These are phyloP conservation scores for Candida suzukii DNA, from an alignment of 805 yeast genomes.

Conservation along the genomic window DNA sequence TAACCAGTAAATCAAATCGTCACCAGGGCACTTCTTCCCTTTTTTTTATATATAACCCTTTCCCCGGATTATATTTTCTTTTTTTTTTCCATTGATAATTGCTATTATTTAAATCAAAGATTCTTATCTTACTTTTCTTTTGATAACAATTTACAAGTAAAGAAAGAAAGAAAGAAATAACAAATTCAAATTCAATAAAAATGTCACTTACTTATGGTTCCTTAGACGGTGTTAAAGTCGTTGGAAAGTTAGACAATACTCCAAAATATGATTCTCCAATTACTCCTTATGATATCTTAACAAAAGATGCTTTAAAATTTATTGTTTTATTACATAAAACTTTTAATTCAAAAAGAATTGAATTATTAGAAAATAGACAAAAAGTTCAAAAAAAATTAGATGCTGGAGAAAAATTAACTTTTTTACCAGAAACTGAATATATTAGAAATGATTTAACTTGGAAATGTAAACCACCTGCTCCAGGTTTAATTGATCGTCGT, in stretches of 20 bases:
- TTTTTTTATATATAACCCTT: no score
- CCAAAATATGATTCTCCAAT: constrained; percentile 28
- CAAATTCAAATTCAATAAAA: neutral
- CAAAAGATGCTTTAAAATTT: constrained; percentile 56
- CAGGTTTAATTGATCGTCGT: constrained; percentile 67
- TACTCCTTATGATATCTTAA: constrained; percentile 46
- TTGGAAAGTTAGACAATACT: constrained; percentile 37
- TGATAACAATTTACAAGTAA: no score
- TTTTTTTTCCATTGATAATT: no score
- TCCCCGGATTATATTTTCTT: no score
- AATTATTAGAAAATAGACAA: constrained; percentile 55
- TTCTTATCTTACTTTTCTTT: no score
- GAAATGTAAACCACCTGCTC: constrained; percentile 69
- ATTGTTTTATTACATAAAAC: constrained; percentile 69
- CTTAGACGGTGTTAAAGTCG: constrained; percentile 45
- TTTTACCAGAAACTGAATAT: constrained; percentile 58
- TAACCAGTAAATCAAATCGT: no score
- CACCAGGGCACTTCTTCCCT: no score
- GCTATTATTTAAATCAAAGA: no score
- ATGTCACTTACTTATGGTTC: constrained; percentile 5
- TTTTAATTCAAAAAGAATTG: constrained; percentile 55
- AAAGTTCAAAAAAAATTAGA: constrained; percentile 55
- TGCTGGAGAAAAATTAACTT: constrained; percentile 53
- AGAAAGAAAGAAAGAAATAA: no score
- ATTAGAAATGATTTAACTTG: constrained; percentile 69